Evolutionary conservation across 768 basidiomycete species (phyloP), one percentile per base, ranked within the genome.

Genomic region (Suillus fuscotomentosus): DNA sequence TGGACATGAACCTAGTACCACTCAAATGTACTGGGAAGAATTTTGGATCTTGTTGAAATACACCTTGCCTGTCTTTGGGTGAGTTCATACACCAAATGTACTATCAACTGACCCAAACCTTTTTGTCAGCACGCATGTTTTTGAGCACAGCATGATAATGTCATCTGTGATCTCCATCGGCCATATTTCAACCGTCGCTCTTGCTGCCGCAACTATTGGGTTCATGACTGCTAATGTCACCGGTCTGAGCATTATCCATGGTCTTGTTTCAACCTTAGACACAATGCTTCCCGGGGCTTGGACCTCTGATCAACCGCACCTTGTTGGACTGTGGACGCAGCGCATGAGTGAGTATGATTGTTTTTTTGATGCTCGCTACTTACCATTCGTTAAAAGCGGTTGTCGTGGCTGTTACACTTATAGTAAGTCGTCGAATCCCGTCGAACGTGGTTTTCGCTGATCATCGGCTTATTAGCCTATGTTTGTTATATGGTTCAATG

Each of bases 231-330:
- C 87, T 20, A 88, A 84, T 61, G 86, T 89, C 5, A 69, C 69
- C 42, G 74, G 74, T 34, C 66, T 79, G 45, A 91, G 90, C 67
- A 87, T 97, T 61, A 82, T 95, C 15, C 90, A 91, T 69, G 94
- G 95, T 7, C 88, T 97, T 69, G 80, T 87, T 24, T 90, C 90
- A 64, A 89, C 94, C 0, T 85, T 99, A 39, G 97, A 99, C 73
- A 96, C 97, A 0, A 84, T 99, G 72, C 85, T 98, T 2, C 97
- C 97, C 0, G 86, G 92, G 48, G 95, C 97, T 11, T 99, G 92
- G 95, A 96, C 97, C 0, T 95, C 94, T 3, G 72, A 85, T 3
- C 87, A 92, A 31, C 97, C 96, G 0, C 80, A 88, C 5, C 81
- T 94, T 0, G 94, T 98, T 14, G 95, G 95, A 4, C 81, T 97